Base-by-base conservation (phyloP, 345 rosid species). In the Gynandropsis gynandra region DNA sequence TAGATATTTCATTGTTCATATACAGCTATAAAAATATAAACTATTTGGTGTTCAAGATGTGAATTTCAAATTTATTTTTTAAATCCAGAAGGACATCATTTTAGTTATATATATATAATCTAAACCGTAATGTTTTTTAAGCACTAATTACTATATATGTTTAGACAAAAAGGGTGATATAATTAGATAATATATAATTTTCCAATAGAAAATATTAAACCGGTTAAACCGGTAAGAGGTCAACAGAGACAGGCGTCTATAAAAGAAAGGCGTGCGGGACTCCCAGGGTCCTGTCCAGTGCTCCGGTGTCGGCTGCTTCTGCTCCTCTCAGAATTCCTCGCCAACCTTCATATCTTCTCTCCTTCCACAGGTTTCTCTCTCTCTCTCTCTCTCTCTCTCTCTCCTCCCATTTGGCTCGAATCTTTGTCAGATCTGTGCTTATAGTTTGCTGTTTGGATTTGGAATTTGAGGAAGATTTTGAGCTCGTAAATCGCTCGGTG, bases 281-380 rank as follows among this genome's bases (percentile, higher is more conserved):
- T 16, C 54, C 9, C 32, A 47, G 61, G 67, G 36, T 54, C 55
- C 61, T 45, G 49, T 54, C 54, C 34, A 29, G 21, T 53, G 42
- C 36, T 53, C 18, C 18, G 49, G 49, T 54, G 29, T 24, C 65
- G 67, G 61, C 67, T 56, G 56, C 67, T 63, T 24, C 29, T 24
- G 39, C 40, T 35, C 20, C 61, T 19, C 5, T 24, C 27, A 40
- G 61, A 39, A 47, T 55, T 32, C 31, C 15, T 63, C 56, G 24
- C 39, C 39, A 15, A n/a, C n/a, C n/a, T n/a, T n/a, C n/a, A n/a
- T n/a, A n/a, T n/a, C 36, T 27, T 38, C 33, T 27, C 36, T 15
- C 34, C 10, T 13, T 37, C 8, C 61, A 19, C 55, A 62, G 67
- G 67, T 62, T 19, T 24, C 29, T 24, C 29, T 24, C 18, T 42